Evolutionary conservation across 441 rosid genomes (phyloP).

Genomic region (Gossypium gossypioides): DNA sequence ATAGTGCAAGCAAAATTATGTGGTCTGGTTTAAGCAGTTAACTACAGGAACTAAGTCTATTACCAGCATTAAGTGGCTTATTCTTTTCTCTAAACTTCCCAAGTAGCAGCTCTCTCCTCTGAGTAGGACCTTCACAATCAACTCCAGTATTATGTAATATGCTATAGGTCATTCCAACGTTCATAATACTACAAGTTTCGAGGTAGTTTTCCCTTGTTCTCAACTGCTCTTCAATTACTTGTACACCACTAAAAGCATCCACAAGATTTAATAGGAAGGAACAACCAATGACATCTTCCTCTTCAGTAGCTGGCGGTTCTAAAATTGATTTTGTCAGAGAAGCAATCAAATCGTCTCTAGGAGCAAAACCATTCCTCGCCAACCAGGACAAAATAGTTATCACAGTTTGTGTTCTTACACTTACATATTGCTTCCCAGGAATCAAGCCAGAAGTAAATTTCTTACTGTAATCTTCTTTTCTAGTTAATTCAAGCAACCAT

Average conservation of each 20-base stretch:
- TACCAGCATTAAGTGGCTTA: conserved; percentile 57
- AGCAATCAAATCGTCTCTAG: conserved; percentile 69
- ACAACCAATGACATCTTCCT: conserved; percentile 77
- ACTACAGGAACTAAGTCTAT: conserved; percentile 21
- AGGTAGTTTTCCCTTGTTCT: conserved; percentile 62
- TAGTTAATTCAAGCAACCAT: conserved; percentile 77
- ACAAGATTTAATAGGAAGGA: conserved; percentile 77
- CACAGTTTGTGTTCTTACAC: conserved; percentile 54
- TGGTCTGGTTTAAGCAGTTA: neutral
- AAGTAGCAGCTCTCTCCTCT: conserved; percentile 68
- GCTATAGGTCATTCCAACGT: conserved; percentile 82
- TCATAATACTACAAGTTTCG: conserved; percentile 86
- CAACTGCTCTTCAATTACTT: conserved; percentile 88
- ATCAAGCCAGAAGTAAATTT: conserved; percentile 34
- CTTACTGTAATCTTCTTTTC: conserved; percentile 37
- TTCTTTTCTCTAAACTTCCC: conserved; percentile 65
- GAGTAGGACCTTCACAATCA: conserved; percentile 65
- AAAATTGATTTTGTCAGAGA: conserved; percentile 70
- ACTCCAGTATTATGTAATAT: conserved; percentile 68
- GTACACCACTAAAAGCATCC: conserved; percentile 83
- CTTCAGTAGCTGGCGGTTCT: conserved; percentile 80
- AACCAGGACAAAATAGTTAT: conserved; percentile 78
- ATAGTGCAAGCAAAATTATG: conserved; percentile 3
- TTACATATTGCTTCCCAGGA: conserved; percentile 57
- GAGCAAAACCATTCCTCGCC: conserved; percentile 79